phyloP scores from a whole-genome alignment of 305 asterid genomes.

The Fraxinus angustifolia region DNA sequence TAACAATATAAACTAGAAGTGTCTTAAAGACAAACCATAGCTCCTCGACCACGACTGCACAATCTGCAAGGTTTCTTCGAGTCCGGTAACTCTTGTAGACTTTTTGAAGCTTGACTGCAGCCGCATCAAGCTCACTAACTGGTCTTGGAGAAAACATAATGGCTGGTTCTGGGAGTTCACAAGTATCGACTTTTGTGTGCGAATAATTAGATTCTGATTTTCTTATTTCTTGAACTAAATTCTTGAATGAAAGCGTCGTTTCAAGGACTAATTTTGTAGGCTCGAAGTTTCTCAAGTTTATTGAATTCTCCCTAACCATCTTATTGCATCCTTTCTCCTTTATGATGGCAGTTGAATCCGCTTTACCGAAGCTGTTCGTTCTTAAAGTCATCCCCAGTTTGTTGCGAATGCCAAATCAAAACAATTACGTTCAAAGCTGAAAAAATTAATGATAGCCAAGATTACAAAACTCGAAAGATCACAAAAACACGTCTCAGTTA shows the following conservation, averaged over 20 bases:
- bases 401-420: conserved; percentile 17
- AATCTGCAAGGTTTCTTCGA: conserved; percentile 84
- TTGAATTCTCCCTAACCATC: conserved; percentile 49
- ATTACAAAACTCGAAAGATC: conserved; percentile 23
- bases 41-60: conserved; percentile 96
- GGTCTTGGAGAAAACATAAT: conserved; percentile 63
- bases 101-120: conserved; percentile 85
- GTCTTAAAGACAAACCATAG: conserved; percentile 54
- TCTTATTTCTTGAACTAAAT: conserved; percentile 33
- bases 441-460: conserved; percentile 29
- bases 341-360: conserved; percentile 31
- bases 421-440: conserved; percentile 47
- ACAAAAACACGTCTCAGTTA: conserved; percentile 16
- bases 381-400: conserved; percentile 32
- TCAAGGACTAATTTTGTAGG: conserved; percentile 53
- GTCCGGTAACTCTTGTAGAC: conserved; percentile 91
- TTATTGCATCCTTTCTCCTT: conserved; percentile 27
- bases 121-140: conserved; percentile 77
- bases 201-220: conserved; percentile 25
- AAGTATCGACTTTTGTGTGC: background rate
- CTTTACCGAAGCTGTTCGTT: conserved; percentile 29
- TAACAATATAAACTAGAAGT: background rate
- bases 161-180: conserved; percentile 51
- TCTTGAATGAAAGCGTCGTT: conserved; percentile 60
- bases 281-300: conserved; percentile 49